A percentile compares a stretch with the other conserved stretches of the same genome.
Conservation (phyloP, 2,329 filamentous ascomycete species). For the Metarhizium humberi region DNA sequence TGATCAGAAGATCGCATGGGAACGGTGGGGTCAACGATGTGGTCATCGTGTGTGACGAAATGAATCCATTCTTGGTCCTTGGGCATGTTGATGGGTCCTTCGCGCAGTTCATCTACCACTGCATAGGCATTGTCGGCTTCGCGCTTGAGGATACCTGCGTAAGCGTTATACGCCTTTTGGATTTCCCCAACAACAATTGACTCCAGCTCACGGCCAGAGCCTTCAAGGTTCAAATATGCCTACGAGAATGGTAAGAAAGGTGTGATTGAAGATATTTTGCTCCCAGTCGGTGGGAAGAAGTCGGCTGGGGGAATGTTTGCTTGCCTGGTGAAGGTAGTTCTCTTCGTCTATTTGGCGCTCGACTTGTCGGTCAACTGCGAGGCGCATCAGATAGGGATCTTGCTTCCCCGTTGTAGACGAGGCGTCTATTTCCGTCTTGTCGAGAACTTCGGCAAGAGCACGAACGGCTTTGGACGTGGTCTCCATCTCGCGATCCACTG, state of each 20-base stretch:
- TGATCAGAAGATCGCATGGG: slow-evolving; percentile 70
- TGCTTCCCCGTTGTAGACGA: slow-evolving; percentile 69
- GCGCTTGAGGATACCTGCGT: slow-evolving; percentile 82
- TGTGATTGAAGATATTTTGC: neutral
- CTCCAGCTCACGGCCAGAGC: slow-evolving; percentile 87
- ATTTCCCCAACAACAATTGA: slow-evolving; percentile 96
- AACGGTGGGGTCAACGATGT: slow-evolving; percentile 78
- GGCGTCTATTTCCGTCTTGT: slow-evolving; percentile 70
- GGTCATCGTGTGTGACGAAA: slow-evolving; percentile 72
- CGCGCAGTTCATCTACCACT: slow-evolving; percentile 70
- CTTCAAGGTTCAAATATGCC: slow-evolving; percentile 92
- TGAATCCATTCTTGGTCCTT: slow-evolving; percentile 86
- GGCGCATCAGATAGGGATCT: slow-evolving; percentile 80
- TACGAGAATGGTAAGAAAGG: slow-evolving; percentile 23
- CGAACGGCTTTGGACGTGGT: slow-evolving; percentile 69
- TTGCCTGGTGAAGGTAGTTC: slow-evolving; percentile 86
- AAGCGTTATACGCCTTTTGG: slow-evolving; percentile 93
- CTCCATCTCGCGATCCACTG: slow-evolving; percentile 91
- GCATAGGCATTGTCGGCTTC: slow-evolving; percentile 77
- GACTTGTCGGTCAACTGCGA: slow-evolving; percentile 81
- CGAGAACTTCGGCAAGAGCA: slow-evolving; percentile 71
- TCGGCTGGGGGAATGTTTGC: slow-evolving; percentile 14
- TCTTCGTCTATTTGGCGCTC: slow-evolving; percentile 93
- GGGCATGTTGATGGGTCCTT: slow-evolving; percentile 82
- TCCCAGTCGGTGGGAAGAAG: neutral